Percentiles rank a stretch among this genome's conserved stretches.
Conservation (phyloP, 169 alveolate genomes). For the Plasmodium gallinaceum region DNA sequence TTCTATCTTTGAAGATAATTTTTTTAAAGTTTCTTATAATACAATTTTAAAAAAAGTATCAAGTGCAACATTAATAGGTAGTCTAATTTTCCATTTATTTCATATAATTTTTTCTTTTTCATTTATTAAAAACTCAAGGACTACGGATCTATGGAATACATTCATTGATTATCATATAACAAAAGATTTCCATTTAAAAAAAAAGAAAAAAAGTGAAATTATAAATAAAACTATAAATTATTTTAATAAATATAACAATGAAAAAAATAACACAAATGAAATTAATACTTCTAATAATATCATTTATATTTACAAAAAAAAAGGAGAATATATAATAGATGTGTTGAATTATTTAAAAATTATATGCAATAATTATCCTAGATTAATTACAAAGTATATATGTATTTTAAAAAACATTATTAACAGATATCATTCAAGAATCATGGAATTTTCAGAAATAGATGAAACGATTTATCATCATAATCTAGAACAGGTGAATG, state of each 20-base stretch:
- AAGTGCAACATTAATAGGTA: constrained; percentile 54
- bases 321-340: constrained; percentile 66
- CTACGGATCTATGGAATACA: constrained; percentile 71
- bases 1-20: constrained; percentile 50
- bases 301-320: constrained; percentile 46
- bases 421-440: constrained; percentile 66
- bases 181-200: constrained; percentile 35
- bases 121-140: constrained; percentile 51
- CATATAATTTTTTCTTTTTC: constrained; percentile 43
- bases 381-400: constrained; percentile 47
- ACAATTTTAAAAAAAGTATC: constrained; percentile 39
- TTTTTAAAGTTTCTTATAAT: constrained; percentile 25
- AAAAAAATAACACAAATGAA: background rate
- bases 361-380: constrained; percentile 46
- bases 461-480: constrained; percentile 71
- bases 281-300: constrained; percentile 14
- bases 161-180: constrained; percentile 64
- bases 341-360: constrained; percentile 29
- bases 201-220: background rate
- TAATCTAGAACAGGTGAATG: constrained; percentile 30
- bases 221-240: background rate
- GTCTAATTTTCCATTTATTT: constrained; percentile 62
- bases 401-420: constrained; percentile 65
- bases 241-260: background rate
- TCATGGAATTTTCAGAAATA: constrained; percentile 74